Base-by-base conservation (phyloP, 495 filamentous ascomycete genomes). In the Bacidia rubella region DNA sequence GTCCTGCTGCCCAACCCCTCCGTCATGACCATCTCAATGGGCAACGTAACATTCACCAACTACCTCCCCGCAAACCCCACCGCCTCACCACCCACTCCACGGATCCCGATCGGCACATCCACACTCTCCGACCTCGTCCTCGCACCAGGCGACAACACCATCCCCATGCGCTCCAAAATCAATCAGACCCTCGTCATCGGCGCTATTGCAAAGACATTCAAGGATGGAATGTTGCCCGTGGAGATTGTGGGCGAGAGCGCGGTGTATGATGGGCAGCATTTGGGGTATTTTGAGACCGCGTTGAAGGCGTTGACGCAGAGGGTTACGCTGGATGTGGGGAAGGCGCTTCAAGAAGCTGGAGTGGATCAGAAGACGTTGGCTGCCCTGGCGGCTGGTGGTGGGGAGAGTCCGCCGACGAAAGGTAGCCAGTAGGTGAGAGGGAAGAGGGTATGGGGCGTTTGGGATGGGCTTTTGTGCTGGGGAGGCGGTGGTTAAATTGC, bases 1-100 rank as follows among this genome's bases (percentile, higher is more conserved):
- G 74, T 78, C 32, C 68, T 60, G 49, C 84, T 90, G 35, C 85
- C 85, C 52, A 90, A 90, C 61, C 76, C 74, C 3, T 80, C 83
- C 2, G 64, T 79, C 48, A 68, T 86, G 64, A 77, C 76, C 4
- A 67, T 90, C 44, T 63, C 70, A 19, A 71, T 87, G 64, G 82
- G 84, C 71, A 57, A 70, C 15, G 70, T 86, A 29, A 67, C 70
- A 29, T 68, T 78, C 57, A 64, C 64, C 26, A 71, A 83, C 49
- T 59, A 72, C 29, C 72, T 85, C 60, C 62, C 75, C 63, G 75
- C 81, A 56, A 74, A 70, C 50, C 10, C 20, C 19, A 5, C 41
- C 15, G 67, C 77, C 24, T 63, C 71, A 42, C 74, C 20, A 17
- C 5, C 41, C 5, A 68, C 78, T 23, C 63, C 71, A 41, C 74